phyloP scores from a whole-genome alignment of 768 basidiomycete species.

The Lentinula aciculospora region DNA sequence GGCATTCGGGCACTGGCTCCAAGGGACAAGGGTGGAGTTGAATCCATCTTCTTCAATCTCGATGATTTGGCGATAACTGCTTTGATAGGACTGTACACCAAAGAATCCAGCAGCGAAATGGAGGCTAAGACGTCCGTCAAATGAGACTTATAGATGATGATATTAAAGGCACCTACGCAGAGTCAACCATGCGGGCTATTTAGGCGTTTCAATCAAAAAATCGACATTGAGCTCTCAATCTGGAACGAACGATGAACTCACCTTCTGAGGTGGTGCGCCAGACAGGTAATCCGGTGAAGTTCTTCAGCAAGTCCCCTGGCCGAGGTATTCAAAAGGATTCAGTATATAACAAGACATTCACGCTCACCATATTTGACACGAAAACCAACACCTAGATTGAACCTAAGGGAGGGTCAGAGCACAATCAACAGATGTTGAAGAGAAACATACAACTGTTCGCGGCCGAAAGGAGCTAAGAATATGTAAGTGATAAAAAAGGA shows the following conservation, averaged over 20 bases:
- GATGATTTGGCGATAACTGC: conserved; percentile 55
- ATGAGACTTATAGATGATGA: neutral
- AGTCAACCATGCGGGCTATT: conserved; percentile 47
- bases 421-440: neutral
- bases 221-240: neutral
- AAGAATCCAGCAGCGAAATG: conserved; percentile 59
- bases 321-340: no score
- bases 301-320: conserved; percentile 29
- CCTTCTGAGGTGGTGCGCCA: conserved; percentile 59
- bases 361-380: conserved; percentile 55
- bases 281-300: conserved; percentile 46
- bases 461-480: conserved; percentile 58
- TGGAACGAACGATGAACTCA: conserved; percentile 13
- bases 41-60: conserved; percentile 51
- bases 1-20: conserved; percentile 58
- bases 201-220: neutral
- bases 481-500: neutral
- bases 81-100: conserved; percentile 41
- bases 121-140: conserved; percentile 17
- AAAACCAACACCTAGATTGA: conserved; percentile 50
- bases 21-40: conserved; percentile 71
- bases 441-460: conserved; percentile 53
- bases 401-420: conserved; percentile 16
- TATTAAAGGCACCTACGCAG: conserved; percentile 25
- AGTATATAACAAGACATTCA: no score